Conservation (phyloP, 2,329 filamentous ascomycete species). For the Penicillium concentricum region DNA sequence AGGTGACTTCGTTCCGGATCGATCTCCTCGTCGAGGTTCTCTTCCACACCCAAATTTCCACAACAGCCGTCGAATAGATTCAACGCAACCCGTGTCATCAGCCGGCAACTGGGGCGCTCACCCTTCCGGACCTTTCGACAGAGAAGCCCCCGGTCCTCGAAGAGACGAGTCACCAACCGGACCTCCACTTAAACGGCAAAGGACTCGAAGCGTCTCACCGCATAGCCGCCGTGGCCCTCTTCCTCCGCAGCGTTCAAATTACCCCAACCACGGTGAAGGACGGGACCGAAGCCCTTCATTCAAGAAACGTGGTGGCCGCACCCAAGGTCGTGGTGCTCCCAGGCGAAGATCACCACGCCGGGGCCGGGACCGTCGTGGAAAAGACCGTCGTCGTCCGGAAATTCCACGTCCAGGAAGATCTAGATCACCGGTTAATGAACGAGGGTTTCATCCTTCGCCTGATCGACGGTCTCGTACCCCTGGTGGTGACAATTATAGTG, state of each 20-base stretch:
- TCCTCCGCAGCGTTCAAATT: constrained; percentile 27
- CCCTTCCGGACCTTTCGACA: constrained; percentile 21
- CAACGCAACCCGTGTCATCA: constrained; percentile 22
- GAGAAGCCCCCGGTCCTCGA: constrained; percentile 21
- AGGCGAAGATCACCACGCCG: constrained; percentile 36
- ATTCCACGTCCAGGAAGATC: constrained; percentile 30
- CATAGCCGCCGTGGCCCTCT: constrained; percentile 19
- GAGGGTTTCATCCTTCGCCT: constrained; percentile 26
- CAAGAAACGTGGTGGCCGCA: constrained; percentile 36
- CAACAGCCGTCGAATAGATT: constrained; percentile 22
- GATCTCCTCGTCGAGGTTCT: constrained; percentile 27
- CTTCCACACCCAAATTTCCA: constrained; percentile 25
- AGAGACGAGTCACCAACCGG: constrained; percentile 33
- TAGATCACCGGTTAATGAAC: constrained; percentile 33
- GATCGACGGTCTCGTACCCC: constrained; percentile 31
- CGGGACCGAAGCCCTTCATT: constrained; percentile 39
- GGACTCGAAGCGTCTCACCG: constrained; percentile 44
- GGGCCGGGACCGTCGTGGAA: constrained; percentile 34
- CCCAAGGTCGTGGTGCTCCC: constrained; percentile 33
- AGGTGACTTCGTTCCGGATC: constrained; percentile 31
- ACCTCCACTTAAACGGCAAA: constrained; percentile 38
- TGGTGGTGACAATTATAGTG: constrained; percentile 24
- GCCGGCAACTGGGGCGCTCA: constrained; percentile 19
- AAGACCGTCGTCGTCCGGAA: constrained; percentile 30
- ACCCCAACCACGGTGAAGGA: constrained; percentile 34